Conservation (phyloP, 1,284 basidiomycete species). For the Entoloma clypeatum region DNA sequence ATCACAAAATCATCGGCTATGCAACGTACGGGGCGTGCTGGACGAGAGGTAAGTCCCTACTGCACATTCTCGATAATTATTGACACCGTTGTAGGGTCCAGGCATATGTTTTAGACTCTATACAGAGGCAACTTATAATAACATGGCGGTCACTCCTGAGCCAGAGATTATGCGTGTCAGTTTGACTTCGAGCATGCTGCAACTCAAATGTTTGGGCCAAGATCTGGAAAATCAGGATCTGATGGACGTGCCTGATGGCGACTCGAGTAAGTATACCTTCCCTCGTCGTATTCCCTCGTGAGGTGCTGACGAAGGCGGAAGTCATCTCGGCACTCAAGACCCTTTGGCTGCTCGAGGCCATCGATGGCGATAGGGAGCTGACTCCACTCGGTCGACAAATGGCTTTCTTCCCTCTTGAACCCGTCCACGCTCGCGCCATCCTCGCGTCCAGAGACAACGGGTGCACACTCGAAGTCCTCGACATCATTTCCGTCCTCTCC, state of each 20-base stretch:
- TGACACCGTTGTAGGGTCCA: constrained; percentile 46
- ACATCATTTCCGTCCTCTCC: constrained; percentile 79
- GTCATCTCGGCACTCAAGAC: constrained; percentile 61
- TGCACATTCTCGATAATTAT: constrained; percentile 4
- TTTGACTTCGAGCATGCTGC: constrained; percentile 77
- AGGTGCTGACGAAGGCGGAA: not conserved
- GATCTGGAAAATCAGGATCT: constrained; percentile 77
- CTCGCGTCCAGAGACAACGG: constrained; percentile 68
- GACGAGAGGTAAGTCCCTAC: constrained; percentile 67
- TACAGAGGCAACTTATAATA: constrained; percentile 72
- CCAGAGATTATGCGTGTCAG: constrained; percentile 90
- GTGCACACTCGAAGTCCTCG: constrained; percentile 73
- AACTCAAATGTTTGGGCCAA: constrained; percentile 80
- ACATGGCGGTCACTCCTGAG: constrained; percentile 63
- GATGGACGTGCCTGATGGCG: constrained; percentile 78
- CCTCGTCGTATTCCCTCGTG: not conserved
- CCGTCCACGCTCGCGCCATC: constrained; percentile 73
- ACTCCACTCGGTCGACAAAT: constrained; percentile 74
- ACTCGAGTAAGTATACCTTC: constrained; percentile 53
- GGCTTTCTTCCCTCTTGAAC: constrained; percentile 83
- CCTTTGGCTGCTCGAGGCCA: constrained; percentile 72
- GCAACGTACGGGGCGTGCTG: constrained; percentile 86
- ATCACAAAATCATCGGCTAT: constrained; percentile 89
- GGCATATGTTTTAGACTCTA: constrained; percentile 89
- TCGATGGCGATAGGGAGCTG: constrained; percentile 60